Evolutionary conservation across 805 yeast genomes (phyloP).

Genomic region (Wickerhamomyces xylosicus): DNA sequence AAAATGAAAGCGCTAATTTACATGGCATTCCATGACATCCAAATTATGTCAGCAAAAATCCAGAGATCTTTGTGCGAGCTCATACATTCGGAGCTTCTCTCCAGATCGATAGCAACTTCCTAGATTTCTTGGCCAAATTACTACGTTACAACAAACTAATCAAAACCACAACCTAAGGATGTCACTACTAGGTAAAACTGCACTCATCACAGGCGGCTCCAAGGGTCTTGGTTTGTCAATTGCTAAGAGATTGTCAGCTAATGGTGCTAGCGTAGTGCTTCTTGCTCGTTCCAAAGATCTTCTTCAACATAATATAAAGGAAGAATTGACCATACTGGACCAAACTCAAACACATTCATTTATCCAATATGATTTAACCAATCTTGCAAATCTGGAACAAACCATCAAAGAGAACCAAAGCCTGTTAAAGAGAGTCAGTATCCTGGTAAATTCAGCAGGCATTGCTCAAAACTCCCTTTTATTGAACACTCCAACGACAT

Average conservation of each 20-base stretch:
- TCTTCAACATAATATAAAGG: slow-evolving; percentile 21
- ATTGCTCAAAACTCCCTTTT: slow-evolving; percentile 46
- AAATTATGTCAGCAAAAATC: too few relatives aligned
- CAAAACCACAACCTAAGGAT: too few relatives aligned
- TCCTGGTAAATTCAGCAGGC: slow-evolving; percentile 41
- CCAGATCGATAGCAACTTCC: too few relatives aligned
- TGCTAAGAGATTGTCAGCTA: slow-evolving; percentile 35
- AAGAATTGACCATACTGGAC: slow-evolving; percentile 5
- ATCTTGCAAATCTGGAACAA: slow-evolving; percentile 3
- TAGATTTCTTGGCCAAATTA: too few relatives aligned
- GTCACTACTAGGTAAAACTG: slow-evolving; percentile 23
- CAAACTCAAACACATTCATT: slow-evolving; percentile 11
- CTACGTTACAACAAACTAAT: too few relatives aligned
- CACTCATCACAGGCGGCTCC: slow-evolving; percentile 60
- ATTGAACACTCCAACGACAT: slow-evolving; percentile 27
- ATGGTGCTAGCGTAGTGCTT: slow-evolving; percentile 43
- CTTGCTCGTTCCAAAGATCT: slow-evolving; percentile 34
- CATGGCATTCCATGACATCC: too few relatives aligned
- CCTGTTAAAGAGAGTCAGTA: slow-evolving; percentile 11
- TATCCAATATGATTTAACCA: slow-evolving; percentile 10
- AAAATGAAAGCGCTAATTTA: too few relatives aligned
- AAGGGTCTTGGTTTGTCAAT: slow-evolving; percentile 55
- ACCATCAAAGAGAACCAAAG: neutral
- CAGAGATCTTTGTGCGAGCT: too few relatives aligned
- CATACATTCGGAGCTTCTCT: too few relatives aligned